phyloP scores from a whole-genome alignment of 1,139 yeast species.

The Yamadazyma mexicana region DNA sequence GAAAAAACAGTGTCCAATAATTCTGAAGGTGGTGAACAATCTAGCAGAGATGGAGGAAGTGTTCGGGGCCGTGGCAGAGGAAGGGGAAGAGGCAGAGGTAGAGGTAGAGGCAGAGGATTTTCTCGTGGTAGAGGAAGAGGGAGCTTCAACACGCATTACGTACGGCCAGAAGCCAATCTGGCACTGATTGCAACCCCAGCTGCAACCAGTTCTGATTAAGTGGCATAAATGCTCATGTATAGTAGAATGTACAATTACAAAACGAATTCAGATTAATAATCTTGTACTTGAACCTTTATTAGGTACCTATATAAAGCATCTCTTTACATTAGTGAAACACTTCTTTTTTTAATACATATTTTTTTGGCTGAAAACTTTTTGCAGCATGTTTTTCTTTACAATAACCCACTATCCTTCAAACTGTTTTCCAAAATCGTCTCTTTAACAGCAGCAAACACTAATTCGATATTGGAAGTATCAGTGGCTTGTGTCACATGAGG shows the following conservation, averaged over 20 bases:
- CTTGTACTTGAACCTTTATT: background rate
- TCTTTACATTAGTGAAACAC: background rate
- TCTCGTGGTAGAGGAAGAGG: constrained; percentile 1
- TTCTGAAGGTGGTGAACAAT: constrained; percentile 9
- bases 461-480: constrained; percentile 82
- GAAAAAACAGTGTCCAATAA: constrained; percentile 3
- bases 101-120: constrained; percentile 13
- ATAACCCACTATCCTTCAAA: constrained; percentile 80
- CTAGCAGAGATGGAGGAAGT: constrained; percentile 12
- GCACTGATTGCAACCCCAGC: background rate
- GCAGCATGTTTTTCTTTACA: constrained; percentile 37
- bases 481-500: constrained; percentile 96
- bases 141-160: constrained; percentile 22
- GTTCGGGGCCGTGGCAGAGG: constrained; percentile 10
- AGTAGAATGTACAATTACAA: background rate
- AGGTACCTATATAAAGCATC: background rate
- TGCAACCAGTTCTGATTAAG: too few species aligned
- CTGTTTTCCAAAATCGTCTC: constrained; percentile 87
- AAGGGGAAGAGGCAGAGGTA: constrained; percentile 15
- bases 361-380: too few species aligned
- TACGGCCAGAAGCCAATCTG: constrained; percentile 13
- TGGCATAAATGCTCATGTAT: too few species aligned
- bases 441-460: constrained; percentile 89
- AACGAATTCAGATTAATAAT: too few species aligned
- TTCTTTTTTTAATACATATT: too few species aligned